Base-by-base conservation (phyloP, 1,284 basidiomycete genomes). In the Psilocybe mexicana region DNA sequence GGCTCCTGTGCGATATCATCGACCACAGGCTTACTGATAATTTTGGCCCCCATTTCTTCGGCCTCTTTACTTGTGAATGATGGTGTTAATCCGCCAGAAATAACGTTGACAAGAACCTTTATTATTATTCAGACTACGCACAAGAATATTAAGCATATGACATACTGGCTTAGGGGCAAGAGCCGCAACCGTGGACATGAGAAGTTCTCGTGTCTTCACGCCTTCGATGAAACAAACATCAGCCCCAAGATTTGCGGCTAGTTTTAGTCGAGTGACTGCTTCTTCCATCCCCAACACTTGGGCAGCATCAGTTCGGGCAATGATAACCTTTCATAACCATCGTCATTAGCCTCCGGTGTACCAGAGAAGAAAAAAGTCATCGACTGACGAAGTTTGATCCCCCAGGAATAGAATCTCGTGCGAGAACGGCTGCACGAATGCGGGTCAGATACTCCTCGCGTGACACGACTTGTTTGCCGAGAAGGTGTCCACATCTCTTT, bases 181-280 rank as follows among this genome's bases (percentile, higher is more conserved):
- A 3, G 83, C 84, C 24, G 76, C 74, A 45, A 91, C 84, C 2
- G 88, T 89, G 1, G 74, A 74, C 59, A 80, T 76, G 30, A 90
- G 80, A 30, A 90, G 79, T 49, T 86, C 83, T 57, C 85, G 79
- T 7, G 82, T 86, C 70, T 83, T 83, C 51, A 91, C 88, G 55
- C 90, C 90, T 72, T 93, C 90, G 52, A 92, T 88, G 75, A 92
- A 93, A 69, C 87, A 91, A 25, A 91, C 88, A 65, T 92, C 90
- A 0, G 90, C 90, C 30, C 90, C 90, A 3, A 84, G 87, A 56
- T 83, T 84, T 0, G 85, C 81, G 1, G 90, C 90, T 38, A 90
- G 79, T 69, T 86, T 83, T 58, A 93, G 75, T 8, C 90, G 81
- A 12, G 68, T 74, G 54, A 90, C 63, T 0, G 90, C 90, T 71